A percentile compares a stretch with the other conserved stretches of the same genome.
Evolutionary conservation across 257 asterid genomes (phyloP).

Genomic region (Penstemon davidsonii): DNA sequence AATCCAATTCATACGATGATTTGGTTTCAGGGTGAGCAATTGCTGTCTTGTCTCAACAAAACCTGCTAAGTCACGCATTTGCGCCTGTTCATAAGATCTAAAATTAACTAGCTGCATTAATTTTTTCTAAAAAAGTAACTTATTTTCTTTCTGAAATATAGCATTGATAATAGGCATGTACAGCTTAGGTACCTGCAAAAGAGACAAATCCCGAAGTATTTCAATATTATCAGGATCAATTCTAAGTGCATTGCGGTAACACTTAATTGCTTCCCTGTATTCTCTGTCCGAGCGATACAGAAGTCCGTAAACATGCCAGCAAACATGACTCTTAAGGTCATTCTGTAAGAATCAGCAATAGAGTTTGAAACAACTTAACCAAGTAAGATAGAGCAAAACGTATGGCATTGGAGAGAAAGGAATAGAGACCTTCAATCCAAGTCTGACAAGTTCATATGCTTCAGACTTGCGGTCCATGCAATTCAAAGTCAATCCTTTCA

Average conservation of each 20-base stretch:
- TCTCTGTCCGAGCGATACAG: conserved; percentile 97
- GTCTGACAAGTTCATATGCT: conserved; percentile 97
- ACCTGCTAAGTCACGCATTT: conserved; percentile 98
- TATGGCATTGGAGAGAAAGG: conserved; percentile 11
- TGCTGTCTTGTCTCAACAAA: conserved; percentile 98
- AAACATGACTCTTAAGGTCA: conserved; percentile 98
- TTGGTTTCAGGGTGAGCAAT: conserved; percentile 89
- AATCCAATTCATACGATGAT: conserved; percentile 99
- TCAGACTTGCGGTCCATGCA: conserved; percentile 98
- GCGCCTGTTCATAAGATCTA: conserved; percentile 55
- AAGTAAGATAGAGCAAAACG: conserved; percentile 20
- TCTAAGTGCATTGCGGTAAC: conserved; percentile 94
- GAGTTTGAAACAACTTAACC: conserved; percentile 20
- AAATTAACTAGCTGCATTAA: no score
- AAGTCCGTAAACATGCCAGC: conserved; percentile 99
- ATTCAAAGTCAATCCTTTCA: conserved; percentile 96
- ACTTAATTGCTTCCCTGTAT: conserved; percentile 96
- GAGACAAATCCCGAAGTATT: conserved; percentile 94
- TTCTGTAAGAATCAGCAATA: conserved; percentile 63
- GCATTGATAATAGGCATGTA: not conserved
- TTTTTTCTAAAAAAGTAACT: no score
- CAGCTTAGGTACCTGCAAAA: conserved; percentile 65
- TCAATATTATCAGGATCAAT: conserved; percentile 98
- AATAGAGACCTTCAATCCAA: conserved; percentile 78
- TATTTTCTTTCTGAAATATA: not conserved